Evolutionary conservation across 208 protist species (phyloP).

Genomic region (Porcisia deanei): DNA sequence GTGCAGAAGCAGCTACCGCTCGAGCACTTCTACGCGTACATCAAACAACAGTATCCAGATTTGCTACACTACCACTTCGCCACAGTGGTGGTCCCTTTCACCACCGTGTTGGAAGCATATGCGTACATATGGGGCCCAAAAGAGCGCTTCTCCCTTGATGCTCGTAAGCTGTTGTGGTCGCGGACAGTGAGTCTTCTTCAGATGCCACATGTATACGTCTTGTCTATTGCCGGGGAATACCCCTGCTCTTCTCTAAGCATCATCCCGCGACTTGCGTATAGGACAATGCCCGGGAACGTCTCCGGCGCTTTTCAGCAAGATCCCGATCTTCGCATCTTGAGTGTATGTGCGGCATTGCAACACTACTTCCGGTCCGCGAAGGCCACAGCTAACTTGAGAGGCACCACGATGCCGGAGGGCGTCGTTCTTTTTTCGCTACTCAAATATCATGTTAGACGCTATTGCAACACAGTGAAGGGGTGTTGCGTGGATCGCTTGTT

Average conservation of each 20-base stretch:
- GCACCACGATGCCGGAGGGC: constrained; percentile 47
- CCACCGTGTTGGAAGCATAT: constrained; percentile 63
- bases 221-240: constrained; percentile 66
- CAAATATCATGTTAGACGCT: constrained; percentile 85
- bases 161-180: constrained; percentile 71
- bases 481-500: constrained; percentile 45
- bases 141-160: constrained; percentile 37
- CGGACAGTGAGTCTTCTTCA: constrained; percentile 52
- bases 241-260: constrained; percentile 51
- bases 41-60: constrained; percentile 56
- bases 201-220: constrained; percentile 49
- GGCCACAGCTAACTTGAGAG: constrained; percentile 33
- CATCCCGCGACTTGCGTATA: constrained; percentile 71
- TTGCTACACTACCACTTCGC: constrained; percentile 25
- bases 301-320: constrained; percentile 37
- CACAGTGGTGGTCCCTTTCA: constrained; percentile 80
- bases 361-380: constrained; percentile 47
- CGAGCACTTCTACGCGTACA: constrained; percentile 68
- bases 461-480: constrained; percentile 75
- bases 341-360: constrained; percentile 75
- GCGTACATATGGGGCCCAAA: constrained; percentile 59
- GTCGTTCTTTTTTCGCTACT: constrained; percentile 77
- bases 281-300: constrained; percentile 29
- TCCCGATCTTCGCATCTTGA: constrained; percentile 81
- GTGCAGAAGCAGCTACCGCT: constrained; percentile 67